A percentile compares a stretch with the other conserved stretches of the same genome.
Evolutionary conservation across 768 basidiomycete genomes (phyloP).

Genomic region (Phaeotremella fagi): DNA sequence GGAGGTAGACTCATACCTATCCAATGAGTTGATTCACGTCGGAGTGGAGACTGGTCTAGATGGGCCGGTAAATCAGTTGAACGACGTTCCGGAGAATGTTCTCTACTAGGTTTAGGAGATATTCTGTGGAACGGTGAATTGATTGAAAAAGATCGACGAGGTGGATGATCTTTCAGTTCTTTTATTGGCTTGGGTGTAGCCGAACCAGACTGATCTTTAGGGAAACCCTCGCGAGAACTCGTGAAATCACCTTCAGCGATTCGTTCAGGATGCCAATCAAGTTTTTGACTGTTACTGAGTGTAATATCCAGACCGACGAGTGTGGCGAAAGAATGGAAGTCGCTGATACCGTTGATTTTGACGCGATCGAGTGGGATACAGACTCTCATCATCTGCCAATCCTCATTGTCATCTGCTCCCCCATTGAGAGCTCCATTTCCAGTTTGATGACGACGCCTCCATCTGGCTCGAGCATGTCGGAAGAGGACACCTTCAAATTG

Average conservation of each 20-base stretch:
- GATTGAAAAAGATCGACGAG: background rate
- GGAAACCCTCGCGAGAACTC: too few species aligned
- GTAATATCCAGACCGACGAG: slow-evolving; percentile 39
- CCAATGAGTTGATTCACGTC: slow-evolving; percentile 1
- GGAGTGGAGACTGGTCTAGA: background rate
- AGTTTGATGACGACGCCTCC: slow-evolving; percentile 9
- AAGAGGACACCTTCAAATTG: slow-evolving; percentile 39
- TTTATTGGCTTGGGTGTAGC: background rate
- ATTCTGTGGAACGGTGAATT: background rate
- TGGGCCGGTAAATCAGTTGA: background rate
- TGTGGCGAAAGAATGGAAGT: slow-evolving; percentile 45
- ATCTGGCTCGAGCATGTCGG: slow-evolving; percentile 30
- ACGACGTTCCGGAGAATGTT: slow-evolving; percentile 1
- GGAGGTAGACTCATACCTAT: slow-evolving; percentile 10
- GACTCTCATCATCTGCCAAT: slow-evolving; percentile 45
- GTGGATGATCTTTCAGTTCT: background rate
- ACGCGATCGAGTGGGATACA: slow-evolving; percentile 46
- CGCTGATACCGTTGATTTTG: slow-evolving; percentile 25
- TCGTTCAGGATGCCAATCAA: slow-evolving; percentile 10
- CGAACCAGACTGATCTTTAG: too few species aligned
- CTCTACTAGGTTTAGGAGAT: slow-evolving; percentile 1
- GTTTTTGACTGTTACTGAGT: slow-evolving; percentile 9
- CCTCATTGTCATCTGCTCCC: slow-evolving; percentile 17
- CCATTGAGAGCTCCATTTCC: background rate
- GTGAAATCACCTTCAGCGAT: slow-evolving; percentile 7